Conservation (phyloP, 1,284 basidiomycete species). For the Trametes polyzona region DNA sequence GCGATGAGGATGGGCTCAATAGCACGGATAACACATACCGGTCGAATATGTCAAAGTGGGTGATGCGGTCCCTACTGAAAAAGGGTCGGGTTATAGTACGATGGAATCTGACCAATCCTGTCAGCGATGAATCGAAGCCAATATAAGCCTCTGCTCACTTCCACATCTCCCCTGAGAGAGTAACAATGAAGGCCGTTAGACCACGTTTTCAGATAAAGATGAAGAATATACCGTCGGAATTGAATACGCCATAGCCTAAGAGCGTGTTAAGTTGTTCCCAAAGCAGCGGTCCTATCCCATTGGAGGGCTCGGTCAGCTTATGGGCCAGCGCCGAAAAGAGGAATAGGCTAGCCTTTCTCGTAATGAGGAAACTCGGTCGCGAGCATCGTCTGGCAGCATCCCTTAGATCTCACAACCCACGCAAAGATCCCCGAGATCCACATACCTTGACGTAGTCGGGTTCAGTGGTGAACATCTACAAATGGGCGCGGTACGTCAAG, state of each 20-base stretch:
- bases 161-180: conserved; percentile 37
- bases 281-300: conserved; percentile 13
- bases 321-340: neutral
- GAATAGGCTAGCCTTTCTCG: conserved; percentile 33
- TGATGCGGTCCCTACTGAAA: conserved; percentile 51
- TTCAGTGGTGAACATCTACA: conserved; percentile 35
- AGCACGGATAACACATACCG: neutral
- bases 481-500: neutral
- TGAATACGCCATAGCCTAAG: conserved; percentile 43
- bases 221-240: conserved; percentile 37
- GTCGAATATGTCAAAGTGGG: conserved; percentile 56
- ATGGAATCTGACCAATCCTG: conserved; percentile 43
- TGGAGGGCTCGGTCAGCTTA: neutral
- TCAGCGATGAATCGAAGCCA: too few species aligned
- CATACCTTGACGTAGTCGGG: conserved; percentile 37
- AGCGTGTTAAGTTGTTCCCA: conserved; percentile 28
- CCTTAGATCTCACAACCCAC: neutral
- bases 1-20: neutral
- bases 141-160: too few species aligned
- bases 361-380: conserved; percentile 36
- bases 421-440: neutral
- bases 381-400: conserved; percentile 33
- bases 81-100: conserved; percentile 56
- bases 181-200: neutral
- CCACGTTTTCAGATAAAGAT: too few species aligned